These are phyloP conservation scores for Hysterangium stoloniferum DNA, from an alignment of 768 basidiomycete genomes.

Conservation along the genomic window DNA sequence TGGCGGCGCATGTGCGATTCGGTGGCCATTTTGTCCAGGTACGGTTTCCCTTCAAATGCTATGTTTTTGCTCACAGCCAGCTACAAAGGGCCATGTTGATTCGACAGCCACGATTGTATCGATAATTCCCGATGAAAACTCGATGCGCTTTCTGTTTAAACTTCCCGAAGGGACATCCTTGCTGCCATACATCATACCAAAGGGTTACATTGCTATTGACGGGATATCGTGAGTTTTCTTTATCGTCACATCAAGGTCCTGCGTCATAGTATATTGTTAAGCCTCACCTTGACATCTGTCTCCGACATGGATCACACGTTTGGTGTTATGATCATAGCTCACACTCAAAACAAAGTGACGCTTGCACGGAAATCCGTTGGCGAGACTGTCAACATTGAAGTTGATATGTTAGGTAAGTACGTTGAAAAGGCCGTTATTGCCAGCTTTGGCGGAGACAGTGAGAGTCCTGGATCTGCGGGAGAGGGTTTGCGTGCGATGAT, in stretches of 20 bases:
- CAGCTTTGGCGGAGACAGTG: slow-evolving; percentile 41
- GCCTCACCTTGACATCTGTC: slow-evolving; percentile 78
- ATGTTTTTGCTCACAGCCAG: not conserved
- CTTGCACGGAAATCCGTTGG: slow-evolving; percentile 69
- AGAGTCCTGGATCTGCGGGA: slow-evolving; percentile 22
- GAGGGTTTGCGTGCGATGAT: slow-evolving; percentile 40
- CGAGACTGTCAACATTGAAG: slow-evolving; percentile 88
- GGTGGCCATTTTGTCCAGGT: slow-evolving; percentile 99
- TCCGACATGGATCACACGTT: slow-evolving; percentile 56
- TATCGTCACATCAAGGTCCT: not conserved
- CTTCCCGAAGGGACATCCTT: slow-evolving; percentile 61
- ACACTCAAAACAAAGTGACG: slow-evolving; percentile 85
- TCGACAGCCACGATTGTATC: slow-evolving; percentile 70
- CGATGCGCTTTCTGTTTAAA: slow-evolving; percentile 76
- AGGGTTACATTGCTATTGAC: slow-evolving; percentile 93
- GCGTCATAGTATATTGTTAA: not conserved
- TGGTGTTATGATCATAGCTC: slow-evolving; percentile 90
- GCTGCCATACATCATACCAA: slow-evolving; percentile 78
- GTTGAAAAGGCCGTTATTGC: slow-evolving; percentile 77
- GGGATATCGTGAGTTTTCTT: slow-evolving; percentile 54
- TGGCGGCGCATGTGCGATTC: slow-evolving; percentile 85
- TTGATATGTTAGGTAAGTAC: slow-evolving; percentile 91
- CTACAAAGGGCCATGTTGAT: slow-evolving; percentile 85
- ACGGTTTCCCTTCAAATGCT: slow-evolving; percentile 14
- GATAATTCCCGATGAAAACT: slow-evolving; percentile 72